Base-by-base conservation (phyloP, 1,139 yeast genomes). In the Kurtzmaniella natalensis region DNA sequence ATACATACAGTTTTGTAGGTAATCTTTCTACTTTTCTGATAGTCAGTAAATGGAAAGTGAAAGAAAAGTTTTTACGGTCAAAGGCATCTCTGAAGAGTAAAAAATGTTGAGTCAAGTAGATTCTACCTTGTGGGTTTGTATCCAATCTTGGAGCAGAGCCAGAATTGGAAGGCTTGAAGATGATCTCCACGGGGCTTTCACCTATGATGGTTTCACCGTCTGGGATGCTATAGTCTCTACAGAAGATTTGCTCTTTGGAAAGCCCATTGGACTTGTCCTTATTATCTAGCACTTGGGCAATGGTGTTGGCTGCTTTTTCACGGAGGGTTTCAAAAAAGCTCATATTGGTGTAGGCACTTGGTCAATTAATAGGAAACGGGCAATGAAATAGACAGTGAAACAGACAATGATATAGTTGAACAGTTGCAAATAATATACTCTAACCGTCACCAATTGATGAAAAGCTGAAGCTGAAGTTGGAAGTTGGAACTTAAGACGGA, bases 21-120 rank as follows among this genome's bases (percentile, higher is more conserved):
- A 87, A 68, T 36, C 97, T 68, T 54, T 92, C 96, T 18, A 92
- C 94, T 43, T 88, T 81, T 50, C 84, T 80, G 24, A 94, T 64
- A 1, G 95, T 76, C 7, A 92, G 78, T 31, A 92, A 61, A 42
- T 94, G 94, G 31, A 92, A 50, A 2, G 72, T 71, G 50, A 89
- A 76, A 7, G 78, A 71, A 50, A 94, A 84, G 37, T 79, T 75
- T 38, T 79, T 70, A 30, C 70, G 66, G 50, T 87, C 94, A 43
- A 76, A 78, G 4, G 76, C 72, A 48, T 86, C 87, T 37, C 76
- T 68, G 51, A 88, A 88, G 21, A 86, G 76, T 33, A 92, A 53
- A 52, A 79, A 92, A 42, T 83, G 85, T 37, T 77, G 78, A 1
- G 95, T 84, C 29, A 89, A 57, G 45, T 64, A 81, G 13, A 89